A percentile compares a stretch with the other conserved stretches of the same genome.
phyloP scores from a whole-genome alignment of 805 yeast species.

The Wickerhamiella dianesei region DNA sequence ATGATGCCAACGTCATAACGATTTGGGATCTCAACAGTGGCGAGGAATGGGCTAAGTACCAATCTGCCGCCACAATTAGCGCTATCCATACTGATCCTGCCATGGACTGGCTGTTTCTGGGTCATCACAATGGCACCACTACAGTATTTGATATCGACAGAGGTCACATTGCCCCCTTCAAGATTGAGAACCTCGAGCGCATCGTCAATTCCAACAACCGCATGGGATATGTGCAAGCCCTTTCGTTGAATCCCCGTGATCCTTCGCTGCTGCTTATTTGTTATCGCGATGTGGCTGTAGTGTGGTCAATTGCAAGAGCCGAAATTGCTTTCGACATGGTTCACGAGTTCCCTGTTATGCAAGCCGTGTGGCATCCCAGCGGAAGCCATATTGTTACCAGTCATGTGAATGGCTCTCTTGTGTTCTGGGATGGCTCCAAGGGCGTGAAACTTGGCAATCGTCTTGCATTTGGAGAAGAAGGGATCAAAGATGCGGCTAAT shows the following conservation, averaged over 20 bases:
- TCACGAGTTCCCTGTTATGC: constrained; percentile 43
- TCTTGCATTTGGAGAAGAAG: constrained; percentile 23
- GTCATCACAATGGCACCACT: constrained; percentile 61
- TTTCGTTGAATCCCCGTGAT: constrained; percentile 83
- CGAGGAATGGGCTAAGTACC: constrained; percentile 43
- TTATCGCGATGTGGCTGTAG: constrained; percentile 54
- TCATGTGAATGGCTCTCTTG: constrained; percentile 72
- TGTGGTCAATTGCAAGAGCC: constrained; percentile 52
- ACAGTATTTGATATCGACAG: constrained; percentile 72
- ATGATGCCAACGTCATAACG: constrained; percentile 43
- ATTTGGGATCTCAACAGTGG: constrained; percentile 60
- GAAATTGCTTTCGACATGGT: constrained; percentile 34
- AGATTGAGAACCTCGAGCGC: constrained; percentile 55
- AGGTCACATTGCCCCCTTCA: constrained; percentile 48
- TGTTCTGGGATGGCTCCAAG: constrained; percentile 81
- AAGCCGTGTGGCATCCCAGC: constrained; percentile 80
- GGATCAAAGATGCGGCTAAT: constrained; percentile 11
- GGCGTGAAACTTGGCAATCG: constrained; percentile 68
- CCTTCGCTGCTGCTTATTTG: constrained; percentile 63
- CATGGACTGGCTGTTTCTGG: constrained; percentile 73
- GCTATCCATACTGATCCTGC: constrained; percentile 72
- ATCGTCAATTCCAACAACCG: constrained; percentile 43
- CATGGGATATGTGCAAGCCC: constrained; percentile 48
- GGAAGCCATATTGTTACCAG: constrained; percentile 71
- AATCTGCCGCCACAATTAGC: constrained; percentile 53